Percentiles rank a stretch among this genome's conserved stretches.
These are phyloP conservation scores for Trypanosoma rangeli DNA, from an alignment of 208 protist species.

Conservation along the genomic window DNA sequence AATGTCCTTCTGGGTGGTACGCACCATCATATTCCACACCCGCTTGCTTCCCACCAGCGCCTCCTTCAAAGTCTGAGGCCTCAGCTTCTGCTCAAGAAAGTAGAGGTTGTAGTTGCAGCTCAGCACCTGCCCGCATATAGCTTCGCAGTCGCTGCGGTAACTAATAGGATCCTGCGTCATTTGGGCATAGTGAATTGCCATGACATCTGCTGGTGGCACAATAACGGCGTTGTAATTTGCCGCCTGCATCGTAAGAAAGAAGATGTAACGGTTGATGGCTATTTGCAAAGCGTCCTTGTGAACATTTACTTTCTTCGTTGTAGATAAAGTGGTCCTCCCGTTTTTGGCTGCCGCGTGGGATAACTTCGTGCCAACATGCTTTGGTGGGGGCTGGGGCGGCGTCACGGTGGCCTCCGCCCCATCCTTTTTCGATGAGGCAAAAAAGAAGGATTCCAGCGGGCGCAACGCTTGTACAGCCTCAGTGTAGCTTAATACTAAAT, in stretches of 20 bases:
- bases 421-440: conserved; percentile 9
- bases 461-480: conserved; percentile 60
- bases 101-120: conserved; percentile 88
- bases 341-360: background rate
- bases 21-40: conserved; percentile 90
- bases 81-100: conserved; percentile 58
- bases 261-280: conserved; percentile 82
- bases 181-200: conserved; percentile 85
- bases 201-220: conserved; percentile 87
- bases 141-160: conserved; percentile 86
- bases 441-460: conserved; percentile 66
- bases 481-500: conserved; percentile 63
- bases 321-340: no score
- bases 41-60: conserved; percentile 58
- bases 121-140: conserved; percentile 77
- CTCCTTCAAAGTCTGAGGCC: conserved; percentile 53
- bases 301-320: conserved; percentile 5
- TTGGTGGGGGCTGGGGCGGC: background rate
- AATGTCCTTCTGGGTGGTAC: conserved; percentile 70
- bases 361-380: background rate
- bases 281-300: conserved; percentile 50
- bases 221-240: conserved; percentile 88
- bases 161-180: conserved; percentile 60
- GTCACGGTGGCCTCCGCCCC: background rate
- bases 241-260: conserved; percentile 87